Conservation (phyloP, 2,329 filamentous ascomycete species). For the Gnomoniopsis sp. region DNA sequence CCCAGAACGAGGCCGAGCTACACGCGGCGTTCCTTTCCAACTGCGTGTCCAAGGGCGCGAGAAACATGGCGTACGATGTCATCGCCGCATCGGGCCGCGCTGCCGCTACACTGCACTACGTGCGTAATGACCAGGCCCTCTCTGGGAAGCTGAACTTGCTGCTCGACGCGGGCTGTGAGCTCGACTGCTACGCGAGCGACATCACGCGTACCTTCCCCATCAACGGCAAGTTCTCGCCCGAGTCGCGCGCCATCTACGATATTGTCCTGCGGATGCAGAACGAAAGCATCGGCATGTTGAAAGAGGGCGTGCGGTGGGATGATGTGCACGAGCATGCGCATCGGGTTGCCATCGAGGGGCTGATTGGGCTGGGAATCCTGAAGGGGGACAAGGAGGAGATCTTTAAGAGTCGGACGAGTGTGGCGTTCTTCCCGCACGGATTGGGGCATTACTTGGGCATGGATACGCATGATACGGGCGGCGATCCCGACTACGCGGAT, state of each 20-base stretch:
- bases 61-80: slow-evolving; percentile 81
- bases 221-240: slow-evolving; percentile 63
- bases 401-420: slow-evolving; percentile 72
- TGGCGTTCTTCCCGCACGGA: slow-evolving; percentile 69
- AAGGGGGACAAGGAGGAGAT: slow-evolving; percentile 68
- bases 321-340: slow-evolving; percentile 79
- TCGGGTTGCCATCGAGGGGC: slow-evolving; percentile 74
- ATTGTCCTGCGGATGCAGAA: slow-evolving; percentile 86
- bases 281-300: slow-evolving; percentile 69
- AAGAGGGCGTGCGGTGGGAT: slow-evolving; percentile 74
- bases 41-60: slow-evolving; percentile 71
- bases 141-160: slow-evolving; percentile 73
- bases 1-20: slow-evolving; percentile 76
- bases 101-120: slow-evolving; percentile 84
- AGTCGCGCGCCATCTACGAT: slow-evolving; percentile 73
- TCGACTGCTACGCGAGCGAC: slow-evolving; percentile 64
- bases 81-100: slow-evolving; percentile 80
- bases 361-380: slow-evolving; percentile 73
- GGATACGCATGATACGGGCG: slow-evolving; percentile 86
- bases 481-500: slow-evolving; percentile 74
- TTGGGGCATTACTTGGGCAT: slow-evolving; percentile 83
- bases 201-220: slow-evolving; percentile 73
- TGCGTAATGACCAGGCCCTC: slow-evolving; percentile 70
- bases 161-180: slow-evolving; percentile 80
- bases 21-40: slow-evolving; percentile 75